phyloP scores from a whole-genome alignment of 352 stramenopile species.

The Globisporangium polare region DNA sequence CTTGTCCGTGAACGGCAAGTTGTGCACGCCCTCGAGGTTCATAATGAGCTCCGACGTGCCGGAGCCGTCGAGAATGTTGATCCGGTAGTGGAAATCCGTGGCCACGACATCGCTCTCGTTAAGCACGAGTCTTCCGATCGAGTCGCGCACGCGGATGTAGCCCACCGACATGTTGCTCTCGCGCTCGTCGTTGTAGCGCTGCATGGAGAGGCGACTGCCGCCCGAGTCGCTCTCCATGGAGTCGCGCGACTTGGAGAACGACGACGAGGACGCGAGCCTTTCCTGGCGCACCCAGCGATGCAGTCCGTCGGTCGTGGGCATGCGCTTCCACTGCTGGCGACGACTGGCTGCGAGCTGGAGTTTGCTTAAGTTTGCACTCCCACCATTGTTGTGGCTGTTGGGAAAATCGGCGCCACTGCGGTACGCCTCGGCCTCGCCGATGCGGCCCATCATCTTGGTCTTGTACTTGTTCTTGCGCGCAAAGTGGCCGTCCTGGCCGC shows the following conservation, averaged over 20 bases:
- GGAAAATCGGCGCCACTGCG: constrained; percentile 10
- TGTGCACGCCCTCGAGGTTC: constrained; percentile 79
- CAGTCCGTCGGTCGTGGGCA: constrained; percentile 67
- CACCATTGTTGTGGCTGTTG: neutral
- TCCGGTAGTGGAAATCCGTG: constrained; percentile 77
- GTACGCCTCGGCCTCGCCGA: constrained; percentile 45
- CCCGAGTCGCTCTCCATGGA: constrained; percentile 53
- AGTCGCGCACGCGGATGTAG: constrained; percentile 79
- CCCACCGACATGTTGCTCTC: constrained; percentile 65
- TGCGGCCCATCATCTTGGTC: constrained; percentile 35
- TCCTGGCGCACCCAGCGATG: constrained; percentile 66
- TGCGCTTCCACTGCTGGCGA: constrained; percentile 72
- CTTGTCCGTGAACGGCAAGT: constrained; percentile 73
- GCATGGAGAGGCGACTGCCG: constrained; percentile 26
- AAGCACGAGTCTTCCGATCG: constrained; percentile 57
- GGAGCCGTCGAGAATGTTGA: constrained; percentile 71
- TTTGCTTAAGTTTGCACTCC: constrained; percentile 50
- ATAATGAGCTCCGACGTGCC: constrained; percentile 78
- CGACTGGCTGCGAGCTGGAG: constrained; percentile 69
- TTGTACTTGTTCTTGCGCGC: constrained; percentile 28
- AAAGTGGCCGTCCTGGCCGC: constrained; percentile 48
- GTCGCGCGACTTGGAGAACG: constrained; percentile 26
- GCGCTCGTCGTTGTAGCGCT: constrained; percentile 44
- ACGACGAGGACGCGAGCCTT: constrained; percentile 1
- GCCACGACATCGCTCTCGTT: constrained; percentile 79